A percentile compares a stretch with the other conserved stretches of the same genome.
Evolutionary conservation across 345 rosid species (phyloP).

Genomic region (Linum lewisii): DNA sequence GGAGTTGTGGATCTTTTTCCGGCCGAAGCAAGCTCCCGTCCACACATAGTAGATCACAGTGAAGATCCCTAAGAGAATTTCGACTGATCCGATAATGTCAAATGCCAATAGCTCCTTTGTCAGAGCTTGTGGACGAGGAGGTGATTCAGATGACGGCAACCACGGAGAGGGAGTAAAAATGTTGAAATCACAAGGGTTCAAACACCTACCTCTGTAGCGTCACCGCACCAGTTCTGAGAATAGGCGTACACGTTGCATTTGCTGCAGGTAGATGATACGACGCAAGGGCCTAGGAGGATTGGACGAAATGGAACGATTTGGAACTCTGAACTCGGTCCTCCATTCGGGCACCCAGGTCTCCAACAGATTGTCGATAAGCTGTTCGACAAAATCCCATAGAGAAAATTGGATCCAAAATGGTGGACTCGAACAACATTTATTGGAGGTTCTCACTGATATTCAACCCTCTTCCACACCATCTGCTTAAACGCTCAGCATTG

Average conservation of each 20-base stretch:
- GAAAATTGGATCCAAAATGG: conserved; percentile 53
- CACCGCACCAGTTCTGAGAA: no score
- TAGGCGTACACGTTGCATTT: no score
- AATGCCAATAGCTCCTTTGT: conserved; percentile 59
- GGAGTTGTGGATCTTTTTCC: conserved; percentile 79
- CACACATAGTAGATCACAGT: conserved; percentile 54
- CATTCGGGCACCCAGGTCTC: conserved; percentile 51
- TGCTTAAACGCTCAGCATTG: conserved; percentile 43
- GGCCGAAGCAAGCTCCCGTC: conserved; percentile 71
- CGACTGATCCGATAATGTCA: conserved; percentile 64
- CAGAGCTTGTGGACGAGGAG: conserved; percentile 29
- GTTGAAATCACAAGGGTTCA: background rate
- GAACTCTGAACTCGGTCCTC: conserved; percentile 3
- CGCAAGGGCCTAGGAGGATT: conserved; percentile 75
- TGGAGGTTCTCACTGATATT: conserved; percentile 20
- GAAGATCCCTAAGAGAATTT: conserved; percentile 50
- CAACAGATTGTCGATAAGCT: conserved; percentile 56
- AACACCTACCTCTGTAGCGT: no score
- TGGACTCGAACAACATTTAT: conserved; percentile 38
- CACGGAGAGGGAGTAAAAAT: background rate
- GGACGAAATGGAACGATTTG: conserved; percentile 26
- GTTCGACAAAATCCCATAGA: conserved; percentile 48
- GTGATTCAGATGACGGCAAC: conserved; percentile 16
- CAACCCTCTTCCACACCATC: conserved; percentile 80
- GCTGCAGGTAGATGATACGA: no score